Conservation (phyloP, 2,329 filamentous ascomycete species). For the Fusarium tricinctum region DNA sequence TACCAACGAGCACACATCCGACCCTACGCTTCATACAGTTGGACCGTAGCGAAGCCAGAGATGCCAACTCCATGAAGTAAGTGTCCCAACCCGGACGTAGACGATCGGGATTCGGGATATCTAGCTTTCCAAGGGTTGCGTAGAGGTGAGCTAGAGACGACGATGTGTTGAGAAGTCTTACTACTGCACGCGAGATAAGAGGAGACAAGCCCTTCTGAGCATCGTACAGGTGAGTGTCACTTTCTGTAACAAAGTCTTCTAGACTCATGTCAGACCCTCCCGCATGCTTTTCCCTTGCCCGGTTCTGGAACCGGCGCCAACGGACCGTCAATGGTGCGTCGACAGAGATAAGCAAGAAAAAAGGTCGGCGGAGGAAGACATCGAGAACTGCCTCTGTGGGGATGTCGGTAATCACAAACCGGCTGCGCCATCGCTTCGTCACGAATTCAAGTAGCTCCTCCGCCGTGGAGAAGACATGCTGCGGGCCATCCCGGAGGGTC, state of each 20-base stretch:
- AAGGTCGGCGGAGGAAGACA: conserved; percentile 82
- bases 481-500: conserved; percentile 44
- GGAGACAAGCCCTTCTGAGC: conserved; percentile 75
- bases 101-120: conserved; percentile 82
- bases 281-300: conserved; percentile 39
- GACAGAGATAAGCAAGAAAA: conserved; percentile 92
- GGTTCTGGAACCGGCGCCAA: conserved; percentile 79
- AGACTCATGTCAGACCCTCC: conserved; percentile 57
- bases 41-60: conserved; percentile 87
- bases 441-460: conserved; percentile 85
- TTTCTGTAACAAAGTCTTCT: conserved; percentile 69
- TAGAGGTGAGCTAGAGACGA: conserved; percentile 79
- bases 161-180: conserved; percentile 89
- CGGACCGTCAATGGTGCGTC: conserved; percentile 89
- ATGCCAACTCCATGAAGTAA: conserved; percentile 98
- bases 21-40: conserved; percentile 99
- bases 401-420: conserved; percentile 90
- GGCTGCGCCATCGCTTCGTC: conserved; percentile 84
- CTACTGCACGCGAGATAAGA: conserved; percentile 83
- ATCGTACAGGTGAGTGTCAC: conserved; percentile 83
- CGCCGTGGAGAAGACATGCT: conserved; percentile 69
- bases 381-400: conserved; percentile 80
- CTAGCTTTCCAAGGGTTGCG: conserved; percentile 77
- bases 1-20: conserved; percentile 88
- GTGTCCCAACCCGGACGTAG: conserved; percentile 94